Base-by-base conservation (phyloP, 2,329 filamentous ascomycete genomes). In the Geosmithia flava region DNA sequence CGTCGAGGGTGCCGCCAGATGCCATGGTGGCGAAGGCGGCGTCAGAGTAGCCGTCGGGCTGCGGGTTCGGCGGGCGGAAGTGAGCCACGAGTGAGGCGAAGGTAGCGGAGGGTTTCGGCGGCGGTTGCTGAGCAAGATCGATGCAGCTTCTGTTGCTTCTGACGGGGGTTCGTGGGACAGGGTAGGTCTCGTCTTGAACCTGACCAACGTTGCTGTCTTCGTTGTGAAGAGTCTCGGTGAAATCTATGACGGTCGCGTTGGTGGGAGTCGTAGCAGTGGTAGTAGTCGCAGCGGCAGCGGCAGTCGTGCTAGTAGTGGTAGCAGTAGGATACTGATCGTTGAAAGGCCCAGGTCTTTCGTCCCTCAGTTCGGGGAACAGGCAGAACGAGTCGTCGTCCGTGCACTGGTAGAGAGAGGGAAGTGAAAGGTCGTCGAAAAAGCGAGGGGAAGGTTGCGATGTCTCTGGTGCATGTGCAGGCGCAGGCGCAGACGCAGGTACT, bases 1-100 rank as follows among this genome's bases (percentile, higher is more conserved):
- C 67, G 64, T 82, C 78, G 58, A 79, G 73, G 53, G 70, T 37
- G 33, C 33, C 33, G 33, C 33, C 33, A 37, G 33, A 37, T 11
- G 33, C 33, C 33, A 37, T 37, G 15, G 10, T 13, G 33, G 33
- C 33, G 33, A 16, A 3, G 33, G 33, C 23, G 23, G 23, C 23
- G 23, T 4, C 23, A 8, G 8, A 27, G 23, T 5, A 27, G 23
- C 23, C 23, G 23, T 4, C 8, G 23, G 23, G 8, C 23, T 27
- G 23, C 23, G 23, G 23, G 4, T 4, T 5, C 4, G 23, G 23
- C 23, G 23, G 23, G 4, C 8, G 4, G 8, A 5, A 8, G 23
- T 27, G 23, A 27, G 23, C 23, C 23, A 8, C 4, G 23, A 27
- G 23, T 27, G 23, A 27, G 23, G 23, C 17, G 43, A 45, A 3